A percentile compares a stretch with the other conserved stretches of the same genome.
phyloP scores from a whole-genome alignment of 176 grass and related monocot genomes.

The Zea mays region DNA sequence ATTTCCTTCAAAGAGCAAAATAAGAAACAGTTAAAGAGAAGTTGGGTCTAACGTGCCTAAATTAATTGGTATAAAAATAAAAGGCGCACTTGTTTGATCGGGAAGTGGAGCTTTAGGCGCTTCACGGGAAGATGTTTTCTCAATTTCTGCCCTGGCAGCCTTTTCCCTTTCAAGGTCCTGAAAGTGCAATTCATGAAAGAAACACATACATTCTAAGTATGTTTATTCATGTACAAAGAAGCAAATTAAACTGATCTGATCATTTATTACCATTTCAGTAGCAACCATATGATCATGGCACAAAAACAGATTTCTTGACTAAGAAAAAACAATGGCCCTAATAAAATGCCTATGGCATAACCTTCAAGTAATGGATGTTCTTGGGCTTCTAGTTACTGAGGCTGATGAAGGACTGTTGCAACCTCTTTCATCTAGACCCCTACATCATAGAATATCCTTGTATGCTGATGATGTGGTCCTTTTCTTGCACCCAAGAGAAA shows the following conservation, averaged over 20 bases:
- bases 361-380: too few relatives aligned
- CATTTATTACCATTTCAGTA: background rate
- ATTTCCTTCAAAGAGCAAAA: conserved; percentile 60
- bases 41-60: background rate
- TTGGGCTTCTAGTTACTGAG: too few relatives aligned
- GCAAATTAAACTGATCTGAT: conserved; percentile 3
- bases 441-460: too few relatives aligned
- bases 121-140: conserved; percentile 67
- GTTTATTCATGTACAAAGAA: conserved; percentile 10
- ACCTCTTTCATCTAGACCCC: too few relatives aligned
- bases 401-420: too few relatives aligned
- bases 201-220: conserved; percentile 12
- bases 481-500: too few relatives aligned
- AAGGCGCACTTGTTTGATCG: conserved; percentile 63
- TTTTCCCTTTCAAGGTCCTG: conserved; percentile 97
- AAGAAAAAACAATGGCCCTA: conserved; percentile 3
- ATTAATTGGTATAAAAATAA: conserved; percentile 1
- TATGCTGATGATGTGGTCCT: too few relatives aligned
- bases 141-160: conserved; percentile 70
- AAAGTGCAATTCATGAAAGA: conserved; percentile 29
- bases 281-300: conserved; percentile 9
- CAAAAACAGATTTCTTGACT: conserved; percentile 6
- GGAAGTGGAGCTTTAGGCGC: conserved; percentile 61
- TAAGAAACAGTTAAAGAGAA: conserved; percentile 18
- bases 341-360: background rate